Evolutionary conservation across 257 asterid genomes (phyloP).

Genomic region (Solanum chilense): DNA sequence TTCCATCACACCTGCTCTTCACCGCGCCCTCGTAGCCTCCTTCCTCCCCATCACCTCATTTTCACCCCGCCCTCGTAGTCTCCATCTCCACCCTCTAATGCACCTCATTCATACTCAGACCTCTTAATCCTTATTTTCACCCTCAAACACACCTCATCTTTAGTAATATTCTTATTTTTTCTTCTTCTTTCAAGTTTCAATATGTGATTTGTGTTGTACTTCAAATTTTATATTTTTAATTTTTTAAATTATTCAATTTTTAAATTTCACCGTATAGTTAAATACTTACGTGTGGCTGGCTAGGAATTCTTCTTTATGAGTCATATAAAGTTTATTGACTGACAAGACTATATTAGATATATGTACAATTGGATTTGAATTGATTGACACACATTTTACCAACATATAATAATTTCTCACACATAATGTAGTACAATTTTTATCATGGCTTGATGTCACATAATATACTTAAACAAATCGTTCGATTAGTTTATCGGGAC

Average conservation of each 20-base stretch:
- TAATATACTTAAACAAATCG: neutral
- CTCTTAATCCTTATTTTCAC: no score
- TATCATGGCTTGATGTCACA: neutral
- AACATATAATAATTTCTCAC: neutral
- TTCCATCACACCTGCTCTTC: no score
- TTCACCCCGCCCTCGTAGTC: no score
- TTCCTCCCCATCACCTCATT: no score
- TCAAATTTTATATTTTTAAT: no score
- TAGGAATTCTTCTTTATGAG: neutral
- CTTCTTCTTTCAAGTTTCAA: neutral
- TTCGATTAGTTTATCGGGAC: neutral
- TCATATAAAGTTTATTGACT: neutral
- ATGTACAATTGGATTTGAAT: neutral
- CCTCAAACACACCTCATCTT: neutral
- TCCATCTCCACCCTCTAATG: neutral
- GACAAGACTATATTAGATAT: neutral
- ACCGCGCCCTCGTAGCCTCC: no score
- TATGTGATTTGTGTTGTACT: neutral
- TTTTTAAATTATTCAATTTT: no score
- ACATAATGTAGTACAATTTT: neutral
- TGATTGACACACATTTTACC: neutral
- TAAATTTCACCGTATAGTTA: neutral
- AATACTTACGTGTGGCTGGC: neutral
- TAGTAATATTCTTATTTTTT: no score
- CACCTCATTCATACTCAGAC: no score